Percentiles rank a stretch among this genome's conserved stretches.
Evolutionary conservation across 108 stramenopile genomes (phyloP).

Genomic region (Cyclostephanos tholiformis): DNA sequence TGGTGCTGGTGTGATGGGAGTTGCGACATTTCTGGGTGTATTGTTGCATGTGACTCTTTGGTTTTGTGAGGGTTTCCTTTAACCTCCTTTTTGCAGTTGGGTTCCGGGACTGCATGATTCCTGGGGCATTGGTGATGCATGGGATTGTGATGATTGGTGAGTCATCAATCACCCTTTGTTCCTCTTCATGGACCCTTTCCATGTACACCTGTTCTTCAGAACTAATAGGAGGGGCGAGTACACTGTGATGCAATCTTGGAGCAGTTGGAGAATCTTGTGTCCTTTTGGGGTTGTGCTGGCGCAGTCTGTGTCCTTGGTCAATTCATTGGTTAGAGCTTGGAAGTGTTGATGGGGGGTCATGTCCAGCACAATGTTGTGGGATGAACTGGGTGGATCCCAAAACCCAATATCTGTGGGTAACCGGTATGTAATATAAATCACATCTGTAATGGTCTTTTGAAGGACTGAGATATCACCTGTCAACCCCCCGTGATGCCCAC

Average conservation of each 20-base stretch:
- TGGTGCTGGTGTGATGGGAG: background rate
- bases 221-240: too few relatives aligned
- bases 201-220: background rate
- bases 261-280: too few relatives aligned
- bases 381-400: background rate
- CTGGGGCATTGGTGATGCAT: background rate
- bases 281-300: slow-evolving; percentile 13
- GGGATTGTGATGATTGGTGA: background rate
- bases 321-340: background rate
- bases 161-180: background rate
- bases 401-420: slow-evolving; percentile 15
- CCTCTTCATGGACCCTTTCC: background rate
- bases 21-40: background rate
- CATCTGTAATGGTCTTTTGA: slow-evolving; percentile 28
- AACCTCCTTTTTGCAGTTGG: background rate
- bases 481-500: slow-evolving; percentile 19
- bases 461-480: slow-evolving; percentile 31
- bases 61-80: background rate
- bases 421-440: slow-evolving; percentile 16
- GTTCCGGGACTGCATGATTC: background rate
- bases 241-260: too few relatives aligned
- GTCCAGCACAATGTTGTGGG: background rate
- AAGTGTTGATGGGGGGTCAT: too few relatives aligned
- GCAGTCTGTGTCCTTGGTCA: background rate
- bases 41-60: background rate